Evolutionary conservation across 2,329 filamentous ascomycete genomes (phyloP).

Genomic region (Beauveria pseudobassiana): DNA sequence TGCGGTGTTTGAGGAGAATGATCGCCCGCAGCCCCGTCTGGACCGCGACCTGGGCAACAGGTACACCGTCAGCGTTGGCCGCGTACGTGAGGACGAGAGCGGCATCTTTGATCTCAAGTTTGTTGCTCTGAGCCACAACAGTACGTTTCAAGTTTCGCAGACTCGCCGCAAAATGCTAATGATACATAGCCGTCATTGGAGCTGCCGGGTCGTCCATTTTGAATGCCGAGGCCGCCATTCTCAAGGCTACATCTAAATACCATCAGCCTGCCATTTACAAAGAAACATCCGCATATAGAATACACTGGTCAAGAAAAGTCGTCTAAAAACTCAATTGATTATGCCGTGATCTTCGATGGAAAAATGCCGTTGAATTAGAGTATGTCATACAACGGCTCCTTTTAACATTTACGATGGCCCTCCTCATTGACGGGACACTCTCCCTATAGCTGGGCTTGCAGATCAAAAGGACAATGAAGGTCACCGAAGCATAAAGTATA

Average conservation of each 20-base stretch:
- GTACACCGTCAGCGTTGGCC: constrained; percentile 85
- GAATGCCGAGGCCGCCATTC: constrained; percentile 84
- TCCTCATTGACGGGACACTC: too few species aligned
- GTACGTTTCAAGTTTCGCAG: constrained; percentile 30
- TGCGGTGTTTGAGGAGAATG: constrained; percentile 79
- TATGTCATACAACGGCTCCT: too few species aligned
- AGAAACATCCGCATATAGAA: neutral
- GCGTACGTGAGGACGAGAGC: constrained; percentile 76
- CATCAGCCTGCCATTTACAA: neutral
- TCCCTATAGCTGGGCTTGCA: too few species aligned
- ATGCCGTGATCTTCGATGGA: neutral
- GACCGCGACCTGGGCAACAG: constrained; percentile 80
- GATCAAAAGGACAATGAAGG: too few species aligned
- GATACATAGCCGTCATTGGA: constrained; percentile 66
- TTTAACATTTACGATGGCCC: too few species aligned
- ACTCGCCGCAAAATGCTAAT: neutral
- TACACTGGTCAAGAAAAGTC: neutral
- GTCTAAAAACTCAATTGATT: neutral
- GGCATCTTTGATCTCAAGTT: constrained; percentile 94
- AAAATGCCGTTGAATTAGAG: neutral
- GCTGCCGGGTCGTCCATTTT: constrained; percentile 94
- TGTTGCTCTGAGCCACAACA: constrained; percentile 79
- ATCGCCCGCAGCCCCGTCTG: constrained; percentile 83
- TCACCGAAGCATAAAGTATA: too few species aligned
- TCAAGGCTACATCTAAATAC: constrained; percentile 69